These are phyloP conservation scores for Diplosphaera chodatii DNA, from an alignment of 139 green algal genomes.

Conservation along the genomic window DNA sequence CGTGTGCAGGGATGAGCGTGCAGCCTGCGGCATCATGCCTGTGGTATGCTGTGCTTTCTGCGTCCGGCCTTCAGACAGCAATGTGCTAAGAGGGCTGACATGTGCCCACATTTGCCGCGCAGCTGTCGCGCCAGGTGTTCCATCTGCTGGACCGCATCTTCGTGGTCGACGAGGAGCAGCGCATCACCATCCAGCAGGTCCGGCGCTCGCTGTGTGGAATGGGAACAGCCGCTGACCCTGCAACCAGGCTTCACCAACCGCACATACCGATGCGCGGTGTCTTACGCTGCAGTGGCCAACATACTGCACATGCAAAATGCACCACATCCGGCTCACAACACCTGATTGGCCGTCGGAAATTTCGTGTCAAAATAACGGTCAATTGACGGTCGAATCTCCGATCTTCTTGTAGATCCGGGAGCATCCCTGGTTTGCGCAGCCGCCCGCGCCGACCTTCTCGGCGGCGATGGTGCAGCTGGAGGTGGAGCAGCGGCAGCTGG, in stretches of 20 bases:
- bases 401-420: not conserved
- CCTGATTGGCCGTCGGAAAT: no score
- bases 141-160: constrained; percentile 76
- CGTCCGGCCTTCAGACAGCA: no score
- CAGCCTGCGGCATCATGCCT: no score
- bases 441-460: constrained; percentile 20
- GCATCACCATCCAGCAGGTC: constrained; percentile 47
- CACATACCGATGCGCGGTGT: no score
- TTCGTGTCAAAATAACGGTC: no score
- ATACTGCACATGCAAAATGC: not conserved
- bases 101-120: not conserved
- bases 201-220: constrained; percentile 29
- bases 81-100: no score
- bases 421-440: constrained; percentile 7
- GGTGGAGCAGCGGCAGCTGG: constrained; percentile 9
- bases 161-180: constrained; percentile 56
- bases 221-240: no score
- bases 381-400: not conserved
- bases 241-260: no score
- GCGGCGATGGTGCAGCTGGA: constrained; percentile 10
- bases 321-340: no score
- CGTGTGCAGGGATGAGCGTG: no score
- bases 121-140: constrained; percentile 47
- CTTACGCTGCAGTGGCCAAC: no score
- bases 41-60: no score